A percentile compares a stretch with the other conserved stretches of the same genome.
Conservation (phyloP, 1,284 basidiomycete genomes). For the Xerocomus nothofagi region DNA sequence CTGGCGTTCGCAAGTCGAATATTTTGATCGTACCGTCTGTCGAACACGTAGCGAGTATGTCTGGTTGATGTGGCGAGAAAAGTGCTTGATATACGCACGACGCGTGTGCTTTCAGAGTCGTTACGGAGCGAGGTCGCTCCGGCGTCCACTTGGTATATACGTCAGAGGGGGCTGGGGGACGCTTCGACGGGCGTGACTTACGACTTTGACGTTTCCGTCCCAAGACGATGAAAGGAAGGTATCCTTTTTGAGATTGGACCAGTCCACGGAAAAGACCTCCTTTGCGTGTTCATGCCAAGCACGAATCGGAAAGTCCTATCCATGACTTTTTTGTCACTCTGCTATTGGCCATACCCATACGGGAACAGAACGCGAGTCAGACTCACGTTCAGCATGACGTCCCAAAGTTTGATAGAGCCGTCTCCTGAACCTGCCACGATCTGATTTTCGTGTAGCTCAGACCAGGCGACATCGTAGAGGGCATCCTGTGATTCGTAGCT, state of each 20-base stretch:
- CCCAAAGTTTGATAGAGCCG: conserved; percentile 91
- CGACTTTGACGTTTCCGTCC: conserved; percentile 91
- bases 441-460: conserved; percentile 93
- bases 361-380: background rate
- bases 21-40: conserved; percentile 82
- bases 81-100: conserved; percentile 87
- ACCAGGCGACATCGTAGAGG: conserved; percentile 91
- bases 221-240: conserved; percentile 87
- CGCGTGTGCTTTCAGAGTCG: conserved; percentile 80
- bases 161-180: background rate
- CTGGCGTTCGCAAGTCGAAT: conserved; percentile 71
- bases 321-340: conserved; percentile 35
- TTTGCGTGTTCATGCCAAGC: conserved; percentile 93
- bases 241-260: conserved; percentile 94
- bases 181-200: conserved; percentile 41
- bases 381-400: conserved; percentile 82
- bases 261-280: conserved; percentile 95
- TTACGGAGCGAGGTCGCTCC: conserved; percentile 72
- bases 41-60: conserved; percentile 79
- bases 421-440: conserved; percentile 88
- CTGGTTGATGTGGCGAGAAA: conserved; percentile 90
- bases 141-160: conserved; percentile 74
- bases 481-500: conserved; percentile 96
- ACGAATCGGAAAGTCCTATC: conserved; percentile 83
- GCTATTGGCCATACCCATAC: conserved; percentile 4